Evolutionary conservation across 768 basidiomycete genomes (phyloP), one percentile per base, ranked within the genome.

Genomic region (Roridomyces roridus): DNA sequence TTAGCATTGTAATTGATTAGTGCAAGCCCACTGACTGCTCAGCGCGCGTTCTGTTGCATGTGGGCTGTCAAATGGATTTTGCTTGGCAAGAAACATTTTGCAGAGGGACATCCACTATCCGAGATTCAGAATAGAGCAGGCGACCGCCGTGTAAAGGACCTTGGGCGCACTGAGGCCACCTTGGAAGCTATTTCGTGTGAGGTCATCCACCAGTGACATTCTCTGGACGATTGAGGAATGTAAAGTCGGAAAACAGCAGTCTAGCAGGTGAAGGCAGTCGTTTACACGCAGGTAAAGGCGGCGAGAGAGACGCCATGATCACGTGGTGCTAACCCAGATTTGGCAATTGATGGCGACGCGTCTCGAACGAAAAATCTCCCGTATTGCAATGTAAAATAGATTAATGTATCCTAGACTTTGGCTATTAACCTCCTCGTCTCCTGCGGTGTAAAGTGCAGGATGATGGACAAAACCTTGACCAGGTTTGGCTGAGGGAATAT

Each of bases 391-490:
- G 28, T 24, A 17, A 47, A 34, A 40, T 26, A 20, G 18, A 34
- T 36, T 18, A 39, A 31, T 6, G 20, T 5, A 3, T 14, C 34
- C 70, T 73, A 89, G 28, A 95, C 89, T 78, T 96, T 97, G 9
- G 96, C 87, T 55, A 95, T 84, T 35, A 98, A 78, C 41, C 96
- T 79, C 25, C 96, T 81, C 4, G 93, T 92, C 71, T 98, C 96
- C 65, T 96, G 92, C 2, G 96, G 96, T 1, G 96, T 98, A 66
- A 99, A 98, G 36, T 85, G 91, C 35, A 98, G 72, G 45, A 98
- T 94, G 35, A 94, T 94, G 1, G 94, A 94, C 39, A 98, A 70
- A 3, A 99, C 96, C 51, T 89, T 84, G 24, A 98, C 86, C 28
- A 99, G 85, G 65, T 94, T 92, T 0, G 94, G 92, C 91, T 94